Percentiles rank a stretch among this genome's conserved stretches.
Conservation (phyloP, 306 rosid species). For the Cucumis melo region DNA sequence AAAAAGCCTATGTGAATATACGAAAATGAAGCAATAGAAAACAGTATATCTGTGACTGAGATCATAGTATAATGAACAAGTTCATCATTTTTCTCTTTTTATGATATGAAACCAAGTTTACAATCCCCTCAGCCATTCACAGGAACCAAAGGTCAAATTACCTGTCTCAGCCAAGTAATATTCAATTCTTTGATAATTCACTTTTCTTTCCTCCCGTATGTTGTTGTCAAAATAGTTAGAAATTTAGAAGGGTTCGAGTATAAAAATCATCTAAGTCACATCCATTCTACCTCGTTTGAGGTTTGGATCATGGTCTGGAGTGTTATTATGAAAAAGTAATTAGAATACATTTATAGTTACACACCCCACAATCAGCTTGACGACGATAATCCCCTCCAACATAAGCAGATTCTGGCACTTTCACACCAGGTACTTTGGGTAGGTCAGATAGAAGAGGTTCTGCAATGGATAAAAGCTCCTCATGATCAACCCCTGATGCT, state of each 20-base stretch:
- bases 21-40: background rate
- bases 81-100: background rate
- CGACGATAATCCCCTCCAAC: conserved; percentile 92
- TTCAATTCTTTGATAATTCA: background rate
- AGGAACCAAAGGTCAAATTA: background rate
- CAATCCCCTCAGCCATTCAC: background rate
- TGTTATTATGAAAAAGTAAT: background rate
- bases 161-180: background rate
- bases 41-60: background rate
- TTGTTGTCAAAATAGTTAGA: background rate
- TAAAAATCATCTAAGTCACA: background rate
- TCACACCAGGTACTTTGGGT: conserved; percentile 29
- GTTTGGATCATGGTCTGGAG: background rate
- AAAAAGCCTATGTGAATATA: conserved; percentile 9
- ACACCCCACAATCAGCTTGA: conserved; percentile 66
- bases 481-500: conserved; percentile 86
- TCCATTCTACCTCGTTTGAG: background rate
- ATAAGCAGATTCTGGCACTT: conserved; percentile 64
- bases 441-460: conserved; percentile 87
- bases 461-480: conserved; percentile 69
- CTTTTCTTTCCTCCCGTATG: background rate
- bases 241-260: background rate
- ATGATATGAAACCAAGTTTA: background rate
- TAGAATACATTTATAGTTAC: conserved; percentile 7
- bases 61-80: too few species aligned